Percentiles rank a stretch among this genome's conserved stretches.
phyloP scores from a whole-genome alignment of 2,329 filamentous ascomycete species.

The Diplodia seriata region DNA sequence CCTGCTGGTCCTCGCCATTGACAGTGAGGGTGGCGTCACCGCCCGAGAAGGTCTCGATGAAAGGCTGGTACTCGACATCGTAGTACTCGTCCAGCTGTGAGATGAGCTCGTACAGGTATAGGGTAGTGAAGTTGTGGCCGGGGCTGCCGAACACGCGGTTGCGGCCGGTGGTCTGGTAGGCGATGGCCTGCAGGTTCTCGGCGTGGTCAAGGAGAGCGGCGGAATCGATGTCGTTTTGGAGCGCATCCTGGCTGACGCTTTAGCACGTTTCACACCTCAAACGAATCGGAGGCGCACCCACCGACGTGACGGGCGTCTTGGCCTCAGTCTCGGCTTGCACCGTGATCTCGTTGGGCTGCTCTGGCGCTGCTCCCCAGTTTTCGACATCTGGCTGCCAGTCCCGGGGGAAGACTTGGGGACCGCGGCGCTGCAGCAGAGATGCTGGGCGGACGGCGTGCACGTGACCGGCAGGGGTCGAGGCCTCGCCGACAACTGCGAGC shows the following conservation, averaged over 20 bases:
- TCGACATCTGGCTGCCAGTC: slow-evolving; percentile 15
- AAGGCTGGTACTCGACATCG: slow-evolving; percentile 45
- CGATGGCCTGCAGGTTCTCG: slow-evolving; percentile 44
- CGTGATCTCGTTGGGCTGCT: slow-evolving; percentile 16
- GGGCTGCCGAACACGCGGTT: slow-evolving; percentile 47
- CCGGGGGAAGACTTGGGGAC: neutral
- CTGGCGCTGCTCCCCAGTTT: slow-evolving; percentile 8
- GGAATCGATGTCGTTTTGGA: slow-evolving; percentile 43
- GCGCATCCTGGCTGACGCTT: slow-evolving; percentile 32
- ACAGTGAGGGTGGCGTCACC: slow-evolving; percentile 41
- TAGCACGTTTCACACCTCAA: neutral
- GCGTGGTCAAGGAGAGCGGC: slow-evolving; percentile 44
- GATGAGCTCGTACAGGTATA: slow-evolving; percentile 44
- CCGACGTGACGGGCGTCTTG: slow-evolving; percentile 13
- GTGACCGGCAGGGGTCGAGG: slow-evolving; percentile 1
- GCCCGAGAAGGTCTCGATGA: slow-evolving; percentile 46
- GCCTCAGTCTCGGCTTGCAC: neutral
- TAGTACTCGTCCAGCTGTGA: slow-evolving; percentile 42
- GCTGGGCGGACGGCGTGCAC: slow-evolving; percentile 6
- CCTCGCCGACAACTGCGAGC: slow-evolving; percentile 4
- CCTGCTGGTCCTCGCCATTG: slow-evolving; percentile 39
- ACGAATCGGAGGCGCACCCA: neutral
- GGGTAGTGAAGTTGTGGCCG: slow-evolving; percentile 46
- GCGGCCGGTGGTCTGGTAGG: slow-evolving; percentile 42
- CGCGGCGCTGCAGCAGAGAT: slow-evolving; percentile 10